These are phyloP conservation scores for Iris pallida DNA, from an alignment of 116 monocot species.

Conservation along the genomic window DNA sequence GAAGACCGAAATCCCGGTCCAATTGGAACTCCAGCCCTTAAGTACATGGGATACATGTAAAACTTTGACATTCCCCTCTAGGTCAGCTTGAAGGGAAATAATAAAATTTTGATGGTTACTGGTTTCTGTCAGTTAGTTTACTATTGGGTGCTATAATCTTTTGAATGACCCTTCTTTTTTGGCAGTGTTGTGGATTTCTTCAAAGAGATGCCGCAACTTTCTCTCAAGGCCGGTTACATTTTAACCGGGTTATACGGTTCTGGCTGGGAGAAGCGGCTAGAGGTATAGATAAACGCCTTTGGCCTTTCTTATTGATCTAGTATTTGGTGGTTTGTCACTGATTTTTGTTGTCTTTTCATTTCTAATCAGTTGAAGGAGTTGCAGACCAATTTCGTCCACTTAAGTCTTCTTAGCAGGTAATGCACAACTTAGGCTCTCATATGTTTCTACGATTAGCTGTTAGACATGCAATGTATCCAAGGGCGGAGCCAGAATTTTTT, in stretches of 20 bases:
- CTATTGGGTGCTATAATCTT: background rate
- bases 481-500: too few species aligned
- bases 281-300: slow-evolving; percentile 35
- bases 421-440: background rate
- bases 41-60: too few species aligned
- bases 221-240: slow-evolving; percentile 54
- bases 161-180: background rate
- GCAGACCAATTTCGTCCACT: slow-evolving; percentile 65
- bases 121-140: background rate
- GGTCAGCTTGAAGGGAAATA: too few species aligned
- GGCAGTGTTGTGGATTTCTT: slow-evolving; percentile 70
- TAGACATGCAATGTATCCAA: background rate
- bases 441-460: background rate
- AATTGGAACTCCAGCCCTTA: too few species aligned
- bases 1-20: too few species aligned
- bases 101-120: background rate
- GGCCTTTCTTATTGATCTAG: background rate
- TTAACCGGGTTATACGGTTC: slow-evolving; percentile 51
- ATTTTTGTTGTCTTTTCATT: background rate
- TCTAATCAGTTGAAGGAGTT: slow-evolving; percentile 47
- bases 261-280: slow-evolving; percentile 77
- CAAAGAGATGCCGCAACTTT: slow-evolving; percentile 76
- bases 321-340: background rate
- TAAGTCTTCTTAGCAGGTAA: slow-evolving; percentile 64
- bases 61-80: too few species aligned